Evolutionary conservation across 495 filamentous ascomycete species (phyloP).

Genomic region (Tuber microsphaerosporum): DNA sequence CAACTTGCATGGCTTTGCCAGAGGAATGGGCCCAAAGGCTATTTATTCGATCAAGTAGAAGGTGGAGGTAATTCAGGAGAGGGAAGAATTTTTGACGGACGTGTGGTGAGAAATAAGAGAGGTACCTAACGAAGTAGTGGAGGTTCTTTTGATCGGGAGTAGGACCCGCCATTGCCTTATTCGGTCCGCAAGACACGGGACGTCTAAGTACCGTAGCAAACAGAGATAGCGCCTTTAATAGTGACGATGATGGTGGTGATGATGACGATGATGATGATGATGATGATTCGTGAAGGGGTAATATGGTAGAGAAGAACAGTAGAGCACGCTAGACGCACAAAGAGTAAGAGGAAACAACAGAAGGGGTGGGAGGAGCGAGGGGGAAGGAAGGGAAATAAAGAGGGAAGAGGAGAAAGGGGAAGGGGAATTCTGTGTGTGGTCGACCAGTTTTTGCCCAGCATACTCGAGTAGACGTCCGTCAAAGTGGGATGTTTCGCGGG

Average conservation of each 20-base stretch:
- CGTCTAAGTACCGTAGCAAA: background rate
- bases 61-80: background rate
- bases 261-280: background rate
- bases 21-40: background rate
- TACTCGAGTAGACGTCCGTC: background rate
- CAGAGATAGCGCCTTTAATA: slow-evolving; percentile 19
- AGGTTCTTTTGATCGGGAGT: slow-evolving; percentile 27
- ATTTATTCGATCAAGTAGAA: slow-evolving; percentile 1
- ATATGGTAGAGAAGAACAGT: slow-evolving; percentile 9
- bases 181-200: background rate
- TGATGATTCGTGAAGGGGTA: background rate
- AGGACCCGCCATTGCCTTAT: background rate
- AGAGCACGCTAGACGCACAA: slow-evolving; percentile 2
- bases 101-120: slow-evolving; percentile 15
- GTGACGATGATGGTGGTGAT: slow-evolving; percentile 5
- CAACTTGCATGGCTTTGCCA: slow-evolving; percentile 21
- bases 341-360: background rate
- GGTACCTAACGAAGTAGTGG: slow-evolving; percentile 30
- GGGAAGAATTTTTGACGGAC: slow-evolving; percentile 5
- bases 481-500: slow-evolving; percentile 1
- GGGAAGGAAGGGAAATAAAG: no score
- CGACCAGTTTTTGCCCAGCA: background rate
- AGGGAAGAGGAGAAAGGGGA: background rate
- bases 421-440: background rate
- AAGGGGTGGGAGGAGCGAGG: background rate